Evolutionary conservation across 225 moss, liverwort and hornwort genomes (phyloP), one percentile per base, ranked within the genome.

Genomic region (Physcomitrium patens): DNA sequence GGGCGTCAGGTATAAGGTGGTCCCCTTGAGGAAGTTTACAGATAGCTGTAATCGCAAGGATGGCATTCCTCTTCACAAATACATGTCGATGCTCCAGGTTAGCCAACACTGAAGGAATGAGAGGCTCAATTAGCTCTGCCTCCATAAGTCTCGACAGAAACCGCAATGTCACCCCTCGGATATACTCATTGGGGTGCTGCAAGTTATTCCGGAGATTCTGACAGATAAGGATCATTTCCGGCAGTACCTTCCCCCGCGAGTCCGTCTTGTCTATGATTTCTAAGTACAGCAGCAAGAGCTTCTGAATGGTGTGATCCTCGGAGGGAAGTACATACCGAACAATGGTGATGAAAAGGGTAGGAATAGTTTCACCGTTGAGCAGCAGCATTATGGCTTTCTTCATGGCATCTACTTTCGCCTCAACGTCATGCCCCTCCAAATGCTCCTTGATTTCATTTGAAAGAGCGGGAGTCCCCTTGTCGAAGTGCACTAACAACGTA

Each of bases 251-350:
- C 60, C 96, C 96, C 55, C 86, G 86, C 9, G 92, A 89, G 70
- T 96, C 96, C 2, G 96, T 92, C 80, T 96, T 96, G 81, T 94
- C 96, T 58, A 96, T 96, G 53, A 94, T 96, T 82, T 96, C 96
- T 75, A 96, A 69, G 73, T 96, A 96, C 28, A 96, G 82, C 37
- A 96, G 75, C 63, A 96, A 54, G 52, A 96, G 83, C 94, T 96
- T 96, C 92, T 96, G 96, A 66, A 96, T 92, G 48, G 96, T 96
- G 57, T 96, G 96, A 85, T 96, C 96, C 76, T 92, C 92, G 9
- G 96, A 96, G 52, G 96, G 96, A 0, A 96, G 92, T 9, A 96
- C 96, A 67, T 96, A 96, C 75, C 96, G 89, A 45, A 96, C 91
- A 47, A 96, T 96, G 20, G 96, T 92, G 59, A 96, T 96, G 76